Conservation (phyloP, 176 grass and related monocot genomes). For the Carex scoparia region DNA sequence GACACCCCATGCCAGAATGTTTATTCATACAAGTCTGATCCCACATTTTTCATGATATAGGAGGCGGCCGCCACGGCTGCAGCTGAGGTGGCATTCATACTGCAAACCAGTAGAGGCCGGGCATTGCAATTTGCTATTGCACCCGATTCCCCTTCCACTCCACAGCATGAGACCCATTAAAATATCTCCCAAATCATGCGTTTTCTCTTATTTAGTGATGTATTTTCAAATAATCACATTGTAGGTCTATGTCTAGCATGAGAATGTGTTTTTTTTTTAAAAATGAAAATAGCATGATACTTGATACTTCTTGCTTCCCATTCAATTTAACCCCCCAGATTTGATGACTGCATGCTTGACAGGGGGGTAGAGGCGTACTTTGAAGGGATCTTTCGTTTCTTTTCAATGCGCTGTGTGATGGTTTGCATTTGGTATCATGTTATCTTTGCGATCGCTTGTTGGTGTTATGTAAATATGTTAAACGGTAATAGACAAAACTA, state of each 20-base stretch:
- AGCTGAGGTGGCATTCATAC: constrained; percentile 85
- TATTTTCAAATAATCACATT: neutral
- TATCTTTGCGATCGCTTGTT: neutral
- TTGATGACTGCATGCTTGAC: neutral
- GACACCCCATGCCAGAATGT: neutral
- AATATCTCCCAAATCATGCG: neutral
- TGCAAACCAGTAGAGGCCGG: constrained; percentile 46
- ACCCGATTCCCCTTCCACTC: constrained; percentile 81
- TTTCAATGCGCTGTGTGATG: neutral
- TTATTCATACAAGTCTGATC: neutral
- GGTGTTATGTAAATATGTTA: constrained; percentile 14
- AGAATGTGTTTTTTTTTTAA: no score
- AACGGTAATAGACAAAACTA: neutral
- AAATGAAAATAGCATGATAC: neutral
- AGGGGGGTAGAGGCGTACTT: neutral
- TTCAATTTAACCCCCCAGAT: neutral
- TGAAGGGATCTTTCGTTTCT: neutral
- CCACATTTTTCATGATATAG: neutral
- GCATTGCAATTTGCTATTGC: constrained; percentile 69
- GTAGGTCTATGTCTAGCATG: neutral
- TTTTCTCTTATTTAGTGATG: neutral
- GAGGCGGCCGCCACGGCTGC: constrained; percentile 77
- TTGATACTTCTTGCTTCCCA: neutral
- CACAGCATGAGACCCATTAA: constrained; percentile 50
- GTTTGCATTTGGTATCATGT: neutral